These are phyloP conservation scores for Caloboletus inedulis DNA, from an alignment of 1,284 basidiomycete species.

Conservation along the genomic window DNA sequence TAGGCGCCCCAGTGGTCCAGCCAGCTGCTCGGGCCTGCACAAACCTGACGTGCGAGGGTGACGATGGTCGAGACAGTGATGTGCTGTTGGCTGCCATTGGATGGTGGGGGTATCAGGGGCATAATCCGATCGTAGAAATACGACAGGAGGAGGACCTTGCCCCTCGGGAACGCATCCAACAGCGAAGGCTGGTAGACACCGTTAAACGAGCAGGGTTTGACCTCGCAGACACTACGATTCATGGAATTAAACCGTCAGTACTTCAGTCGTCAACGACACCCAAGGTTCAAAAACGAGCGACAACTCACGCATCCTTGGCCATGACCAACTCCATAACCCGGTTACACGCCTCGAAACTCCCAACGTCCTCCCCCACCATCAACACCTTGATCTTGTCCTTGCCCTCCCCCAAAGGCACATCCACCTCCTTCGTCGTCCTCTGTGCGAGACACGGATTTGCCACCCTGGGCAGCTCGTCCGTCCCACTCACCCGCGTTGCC, in stretches of 20 bases:
- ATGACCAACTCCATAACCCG: slow-evolving; percentile 87
- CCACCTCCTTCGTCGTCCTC: slow-evolving; percentile 63
- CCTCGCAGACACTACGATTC: slow-evolving; percentile 68
- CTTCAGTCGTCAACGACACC: neutral
- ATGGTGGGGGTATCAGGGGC: slow-evolving; percentile 61
- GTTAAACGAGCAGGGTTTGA: slow-evolving; percentile 93
- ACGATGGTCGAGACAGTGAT: slow-evolving; percentile 66
- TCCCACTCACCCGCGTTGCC: slow-evolving; percentile 12
- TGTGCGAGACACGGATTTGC: slow-evolving; percentile 81
- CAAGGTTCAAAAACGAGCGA: neutral
- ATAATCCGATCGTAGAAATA: slow-evolving; percentile 96
- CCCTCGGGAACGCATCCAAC: slow-evolving; percentile 80
- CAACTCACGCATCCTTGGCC: slow-evolving; percentile 89
- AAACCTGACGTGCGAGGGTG: slow-evolving; percentile 66
- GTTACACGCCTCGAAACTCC: slow-evolving; percentile 84
- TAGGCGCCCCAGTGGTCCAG: slow-evolving; percentile 50
- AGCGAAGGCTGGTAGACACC: slow-evolving; percentile 98
- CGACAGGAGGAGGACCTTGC: slow-evolving; percentile 82
- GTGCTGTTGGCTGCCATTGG: slow-evolving; percentile 17
- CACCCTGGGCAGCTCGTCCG: slow-evolving; percentile 18
- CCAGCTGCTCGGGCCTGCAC: slow-evolving; percentile 68
- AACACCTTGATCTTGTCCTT: slow-evolving; percentile 58
- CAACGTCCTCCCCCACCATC: slow-evolving; percentile 79
- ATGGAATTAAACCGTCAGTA: slow-evolving; percentile 2
- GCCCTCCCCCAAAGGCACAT: slow-evolving; percentile 62